Conservation (phyloP, 805 yeast species). For the Yarrowia deformans region DNA sequence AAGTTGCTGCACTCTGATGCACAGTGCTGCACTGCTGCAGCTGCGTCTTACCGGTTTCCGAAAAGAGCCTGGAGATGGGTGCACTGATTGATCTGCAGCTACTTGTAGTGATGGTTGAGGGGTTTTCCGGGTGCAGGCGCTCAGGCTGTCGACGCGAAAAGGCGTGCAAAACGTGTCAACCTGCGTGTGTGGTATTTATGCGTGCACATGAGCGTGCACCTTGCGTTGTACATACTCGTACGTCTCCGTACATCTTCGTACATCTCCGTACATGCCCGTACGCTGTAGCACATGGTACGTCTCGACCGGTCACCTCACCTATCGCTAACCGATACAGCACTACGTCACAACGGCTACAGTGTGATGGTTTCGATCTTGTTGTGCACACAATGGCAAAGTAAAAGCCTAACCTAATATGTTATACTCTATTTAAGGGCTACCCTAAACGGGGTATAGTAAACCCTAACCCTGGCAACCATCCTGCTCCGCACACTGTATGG, state of each 20-base stretch:
- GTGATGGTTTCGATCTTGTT: slow-evolving; percentile 26
- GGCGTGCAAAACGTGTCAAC: too few species aligned
- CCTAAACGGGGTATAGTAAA: too few species aligned
- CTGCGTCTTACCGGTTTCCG: slow-evolving; percentile 22
- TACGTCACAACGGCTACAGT: slow-evolving; percentile 19
- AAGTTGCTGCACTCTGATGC: slow-evolving; percentile 5
- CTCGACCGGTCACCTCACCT: too few species aligned
- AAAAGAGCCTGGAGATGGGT: slow-evolving; percentile 14
- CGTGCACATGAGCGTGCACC: background rate
- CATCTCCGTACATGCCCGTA: too few species aligned
- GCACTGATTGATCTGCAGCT: slow-evolving; percentile 11
- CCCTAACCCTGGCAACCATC: background rate
- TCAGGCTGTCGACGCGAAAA: too few species aligned
- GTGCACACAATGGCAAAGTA: slow-evolving; percentile 33
- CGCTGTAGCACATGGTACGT: too few species aligned
- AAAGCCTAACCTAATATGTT: slow-evolving; percentile 4
- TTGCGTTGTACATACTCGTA: too few species aligned
- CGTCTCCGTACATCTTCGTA: too few species aligned
- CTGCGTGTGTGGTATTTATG: too few species aligned
- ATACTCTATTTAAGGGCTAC: too few species aligned
- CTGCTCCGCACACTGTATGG: slow-evolving; percentile 5
- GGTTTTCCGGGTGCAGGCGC: background rate
- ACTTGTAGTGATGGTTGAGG: slow-evolving; percentile 12
- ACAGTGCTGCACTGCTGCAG: background rate
- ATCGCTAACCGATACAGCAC: background rate